These are phyloP conservation scores for Aureobasidium leucospermi DNA, from an alignment of 2,329 filamentous ascomycete genomes.

Conservation along the genomic window DNA sequence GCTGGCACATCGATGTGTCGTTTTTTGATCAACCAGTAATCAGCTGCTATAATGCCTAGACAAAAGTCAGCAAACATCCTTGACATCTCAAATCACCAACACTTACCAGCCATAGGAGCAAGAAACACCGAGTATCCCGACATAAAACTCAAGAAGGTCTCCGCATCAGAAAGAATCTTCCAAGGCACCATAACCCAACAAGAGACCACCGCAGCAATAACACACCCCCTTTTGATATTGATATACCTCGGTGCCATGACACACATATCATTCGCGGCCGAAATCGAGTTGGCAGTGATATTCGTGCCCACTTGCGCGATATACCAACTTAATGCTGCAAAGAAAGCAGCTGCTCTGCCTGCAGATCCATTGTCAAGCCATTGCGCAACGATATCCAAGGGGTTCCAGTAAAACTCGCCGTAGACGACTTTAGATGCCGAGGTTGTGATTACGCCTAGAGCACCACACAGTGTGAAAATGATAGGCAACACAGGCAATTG, in stretches of 20 bases:
- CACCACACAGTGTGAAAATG: constrained; percentile 41
- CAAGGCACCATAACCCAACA: constrained; percentile 55
- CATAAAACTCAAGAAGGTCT: constrained; percentile 52
- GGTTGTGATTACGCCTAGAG: constrained; percentile 54
- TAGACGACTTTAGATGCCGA: constrained; percentile 48
- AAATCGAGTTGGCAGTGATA: constrained; percentile 46
- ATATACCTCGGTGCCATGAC: constrained; percentile 46
- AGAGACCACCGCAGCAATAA: constrained; percentile 40
- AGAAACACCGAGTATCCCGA: constrained; percentile 58
- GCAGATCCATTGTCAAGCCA: constrained; percentile 23
- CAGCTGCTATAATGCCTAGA: constrained; percentile 45
- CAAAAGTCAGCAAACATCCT: background rate
- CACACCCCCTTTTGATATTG: constrained; percentile 34
- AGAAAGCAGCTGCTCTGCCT: constrained; percentile 28
- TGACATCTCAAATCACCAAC: background rate
- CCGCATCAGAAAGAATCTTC: constrained; percentile 56
- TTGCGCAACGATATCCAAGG: constrained; percentile 29
- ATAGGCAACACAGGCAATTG: constrained; percentile 39
- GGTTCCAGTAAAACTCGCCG: constrained; percentile 37
- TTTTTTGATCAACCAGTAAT: constrained; percentile 52
- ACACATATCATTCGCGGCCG: constrained; percentile 47
- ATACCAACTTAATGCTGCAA: constrained; percentile 40
- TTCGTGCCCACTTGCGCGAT: constrained; percentile 46
- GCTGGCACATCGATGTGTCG: constrained; percentile 38
- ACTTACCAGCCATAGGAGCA: constrained; percentile 49